Conservation (phyloP, 2,329 filamentous ascomycete species). For the Macrophomina pseudophaseolina region DNA sequence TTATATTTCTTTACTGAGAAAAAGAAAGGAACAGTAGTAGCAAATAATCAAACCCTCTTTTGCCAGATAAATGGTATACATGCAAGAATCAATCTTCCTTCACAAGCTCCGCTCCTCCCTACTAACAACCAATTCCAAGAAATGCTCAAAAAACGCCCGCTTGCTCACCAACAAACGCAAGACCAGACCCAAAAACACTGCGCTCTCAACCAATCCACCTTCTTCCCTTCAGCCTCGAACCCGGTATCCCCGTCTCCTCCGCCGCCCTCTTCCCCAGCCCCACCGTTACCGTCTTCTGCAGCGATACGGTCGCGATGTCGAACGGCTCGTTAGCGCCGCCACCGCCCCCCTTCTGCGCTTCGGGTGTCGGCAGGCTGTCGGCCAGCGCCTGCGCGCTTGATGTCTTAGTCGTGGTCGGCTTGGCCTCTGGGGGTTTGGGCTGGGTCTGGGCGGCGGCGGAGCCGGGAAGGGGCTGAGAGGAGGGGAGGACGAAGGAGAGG, state of each 20-base stretch:
- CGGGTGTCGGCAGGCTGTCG: background rate
- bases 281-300: constrained; percentile 44
- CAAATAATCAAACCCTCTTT: background rate
- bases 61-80: too few species aligned
- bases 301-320: constrained; percentile 40
- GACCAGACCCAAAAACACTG: too few species aligned
- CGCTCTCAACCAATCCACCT: constrained; percentile 7
- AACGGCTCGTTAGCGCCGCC: constrained; percentile 33
- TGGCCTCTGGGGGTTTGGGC: background rate
- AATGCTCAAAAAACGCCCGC: too few species aligned
- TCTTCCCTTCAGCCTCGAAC: constrained; percentile 26
- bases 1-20: background rate
- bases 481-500: constrained; percentile 18
- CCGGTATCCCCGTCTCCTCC: constrained; percentile 29
- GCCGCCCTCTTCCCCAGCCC: constrained; percentile 37
- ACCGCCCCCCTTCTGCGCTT: constrained; percentile 20
- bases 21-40: background rate
- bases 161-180: background rate
- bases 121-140: too few species aligned
- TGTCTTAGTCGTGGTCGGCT: background rate
- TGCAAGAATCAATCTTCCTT: too few species aligned
- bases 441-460: too few species aligned
- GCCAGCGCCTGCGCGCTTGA: background rate
- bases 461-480: background rate
- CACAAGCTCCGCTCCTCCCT: too few species aligned